Percentiles rank a stretch among this genome's conserved stretches.
phyloP scores from a whole-genome alignment of 140 eudicot species.

The Cichorium intybus region DNA sequence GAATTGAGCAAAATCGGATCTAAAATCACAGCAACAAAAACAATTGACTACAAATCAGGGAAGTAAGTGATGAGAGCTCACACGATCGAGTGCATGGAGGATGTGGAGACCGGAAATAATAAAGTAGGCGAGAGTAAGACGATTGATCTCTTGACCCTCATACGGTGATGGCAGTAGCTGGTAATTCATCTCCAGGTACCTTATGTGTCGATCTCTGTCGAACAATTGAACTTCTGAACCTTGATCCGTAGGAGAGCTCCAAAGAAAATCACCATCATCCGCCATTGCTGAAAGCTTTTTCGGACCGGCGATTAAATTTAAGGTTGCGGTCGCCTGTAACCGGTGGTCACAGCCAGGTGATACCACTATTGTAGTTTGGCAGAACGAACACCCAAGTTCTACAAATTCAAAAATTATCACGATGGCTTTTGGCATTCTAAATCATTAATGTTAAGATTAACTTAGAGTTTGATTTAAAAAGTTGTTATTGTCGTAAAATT shows the following conservation, averaged over 20 bases:
- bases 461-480: background rate
- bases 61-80: conserved; percentile 10
- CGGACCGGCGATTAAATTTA: background rate
- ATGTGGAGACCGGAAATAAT: conserved; percentile 73
- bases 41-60: background rate
- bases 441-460: background rate
- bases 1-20: conserved; percentile 15
- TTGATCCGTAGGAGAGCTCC: conserved; percentile 10
- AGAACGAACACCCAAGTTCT: conserved; percentile 8
- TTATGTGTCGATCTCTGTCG: conserved; percentile 65
- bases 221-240: conserved; percentile 27
- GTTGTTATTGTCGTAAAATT: too few relatives aligned
- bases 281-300: conserved; percentile 29
- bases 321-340: conserved; percentile 1
- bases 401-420: background rate
- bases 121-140: conserved; percentile 94
- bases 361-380: background rate
- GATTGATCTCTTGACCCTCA: conserved; percentile 78
- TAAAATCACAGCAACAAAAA: background rate
- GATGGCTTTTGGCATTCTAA: background rate
- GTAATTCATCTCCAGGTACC: conserved; percentile 68
- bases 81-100: conserved; percentile 64
- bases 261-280: conserved; percentile 24
- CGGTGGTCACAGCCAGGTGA: conserved; percentile 4
- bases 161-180: conserved; percentile 64